Base-by-base conservation (phyloP, 2,329 filamentous ascomycete species). In the Tothia fuscella region DNA sequence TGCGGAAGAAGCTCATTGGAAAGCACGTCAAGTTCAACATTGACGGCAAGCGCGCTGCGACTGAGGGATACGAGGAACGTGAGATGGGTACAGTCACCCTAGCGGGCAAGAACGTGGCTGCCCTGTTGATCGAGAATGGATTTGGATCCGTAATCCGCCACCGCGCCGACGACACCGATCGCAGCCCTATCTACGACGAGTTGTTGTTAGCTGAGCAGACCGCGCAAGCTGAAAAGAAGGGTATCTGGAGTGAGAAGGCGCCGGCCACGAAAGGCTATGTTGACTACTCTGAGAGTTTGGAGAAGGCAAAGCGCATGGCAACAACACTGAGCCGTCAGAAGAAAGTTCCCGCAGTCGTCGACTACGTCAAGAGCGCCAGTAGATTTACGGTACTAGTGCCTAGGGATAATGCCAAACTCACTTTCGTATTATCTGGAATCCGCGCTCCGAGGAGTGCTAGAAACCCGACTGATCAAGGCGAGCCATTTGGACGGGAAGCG, bases 341-440 rank as follows among this genome's bases (percentile, higher is more conserved):
- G 70, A 89, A 84, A 62, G 80, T 96, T 3, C 87, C 91, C 6
- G 91, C 83, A 9, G 72, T 98, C 51, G 87, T 98, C 31, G 91
- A 98, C 61, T 98, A 93, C 60, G 91, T 93, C 68, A 95, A 96
- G 65, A 84, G 87, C n/a, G 91, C 84, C 22, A 93, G 88, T 30
- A 78, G 91, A 50, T 98, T 96, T 63, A 93, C 86, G 20, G 72
- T 98, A 26, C 69, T 98, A 7, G 78, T 98, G 37, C 89, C 91
- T 35, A 81, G 88, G 26, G 91, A 98, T 58, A 87, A 86, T 54
- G 80, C 89, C 56, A 96, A 95, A 68, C 71, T 98, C 46, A 98
- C 89, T 2, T 80, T 98, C 57, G 88, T 98, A 3, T 76, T 98
- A 36, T 89, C 84, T 41, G 89, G 91, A 36, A 91, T 98, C 51